Evolutionary conservation across 2,329 filamentous ascomycete species (phyloP).

Genomic region (Talaromyces amestolkiae): DNA sequence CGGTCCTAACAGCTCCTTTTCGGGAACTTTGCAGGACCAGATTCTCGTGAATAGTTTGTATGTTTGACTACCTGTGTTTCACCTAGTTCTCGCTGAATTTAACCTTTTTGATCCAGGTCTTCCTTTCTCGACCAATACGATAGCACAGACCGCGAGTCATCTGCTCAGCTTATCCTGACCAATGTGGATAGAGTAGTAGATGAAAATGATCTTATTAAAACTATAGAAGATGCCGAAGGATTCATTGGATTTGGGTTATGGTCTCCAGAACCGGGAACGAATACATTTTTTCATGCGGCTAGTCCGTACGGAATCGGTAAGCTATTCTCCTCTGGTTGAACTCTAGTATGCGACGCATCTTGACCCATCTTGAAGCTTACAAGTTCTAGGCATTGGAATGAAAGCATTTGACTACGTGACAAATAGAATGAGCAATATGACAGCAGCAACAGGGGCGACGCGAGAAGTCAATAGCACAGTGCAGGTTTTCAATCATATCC

Average conservation of each 20-base stretch:
- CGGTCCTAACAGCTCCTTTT: constrained; percentile 1
- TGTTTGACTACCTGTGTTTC: background rate
- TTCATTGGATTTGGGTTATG: constrained; percentile 1
- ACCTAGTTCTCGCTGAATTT: background rate
- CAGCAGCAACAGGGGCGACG: background rate
- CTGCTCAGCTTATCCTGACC: background rate
- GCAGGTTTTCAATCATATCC: background rate
- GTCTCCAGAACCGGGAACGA: constrained; percentile 1
- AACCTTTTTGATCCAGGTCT: background rate
- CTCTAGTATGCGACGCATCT: background rate
- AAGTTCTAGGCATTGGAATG: background rate
- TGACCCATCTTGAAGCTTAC: background rate
- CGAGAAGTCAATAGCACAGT: background rate
- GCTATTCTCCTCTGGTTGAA: too few relatives aligned
- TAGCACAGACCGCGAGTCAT: background rate
- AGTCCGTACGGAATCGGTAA: constrained; percentile 2
- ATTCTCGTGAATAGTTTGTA: constrained; percentile 1
- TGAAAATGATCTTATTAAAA: background rate
- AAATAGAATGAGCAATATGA: constrained; percentile 12
- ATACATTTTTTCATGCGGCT: constrained; percentile 5
- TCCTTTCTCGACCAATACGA: background rate
- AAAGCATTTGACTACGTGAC: constrained; percentile 4
- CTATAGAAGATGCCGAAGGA: background rate
- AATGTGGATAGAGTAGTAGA: background rate
- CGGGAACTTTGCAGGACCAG: background rate